phyloP scores from a whole-genome alignment of 805 yeast species.

The Pichia rugopelliculosa region DNA sequence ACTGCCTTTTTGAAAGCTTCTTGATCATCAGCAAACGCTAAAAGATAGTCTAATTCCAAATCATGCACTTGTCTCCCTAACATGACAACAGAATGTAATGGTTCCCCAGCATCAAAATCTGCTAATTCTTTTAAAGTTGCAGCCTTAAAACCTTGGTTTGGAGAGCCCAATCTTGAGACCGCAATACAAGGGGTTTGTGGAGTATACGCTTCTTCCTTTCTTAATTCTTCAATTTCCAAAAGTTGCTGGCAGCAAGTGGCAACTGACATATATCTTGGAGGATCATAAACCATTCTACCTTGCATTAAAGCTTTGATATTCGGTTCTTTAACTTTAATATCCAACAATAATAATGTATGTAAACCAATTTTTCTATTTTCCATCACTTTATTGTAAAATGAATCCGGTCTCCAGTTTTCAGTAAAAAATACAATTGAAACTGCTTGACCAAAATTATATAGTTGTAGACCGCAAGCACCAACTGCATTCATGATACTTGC shows the following conservation, averaged over 20 bases:
- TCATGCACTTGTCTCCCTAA: conserved; percentile 94
- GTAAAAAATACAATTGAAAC: conserved; percentile 95
- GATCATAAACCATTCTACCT: conserved; percentile 87
- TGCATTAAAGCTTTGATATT: conserved; percentile 90
- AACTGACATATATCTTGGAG: conserved; percentile 94
- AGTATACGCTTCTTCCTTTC: conserved; percentile 73
- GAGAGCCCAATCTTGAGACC: conserved; percentile 85
- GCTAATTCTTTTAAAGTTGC: conserved; percentile 74
- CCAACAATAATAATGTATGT: conserved; percentile 82
- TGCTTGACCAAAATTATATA: conserved; percentile 94
- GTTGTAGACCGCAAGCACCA: conserved; percentile 94
- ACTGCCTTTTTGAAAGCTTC: conserved; percentile 42
- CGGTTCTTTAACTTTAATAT: conserved; percentile 95
- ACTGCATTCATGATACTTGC: conserved; percentile 98
- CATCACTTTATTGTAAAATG: conserved; percentile 81
- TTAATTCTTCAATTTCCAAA: conserved; percentile 75
- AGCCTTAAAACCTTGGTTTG: conserved; percentile 73
- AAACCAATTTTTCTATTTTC: conserved; percentile 88
- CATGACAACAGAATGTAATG: conserved; percentile 84
- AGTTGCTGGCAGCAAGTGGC: conserved; percentile 84
- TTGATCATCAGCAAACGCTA: conserved; percentile 63
- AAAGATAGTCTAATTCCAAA: conserved; percentile 76
- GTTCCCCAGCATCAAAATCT: conserved; percentile 86
- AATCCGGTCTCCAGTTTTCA: conserved; percentile 93
- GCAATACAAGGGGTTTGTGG: conserved; percentile 90